Conservation (phyloP, 441 rosid species). For the Omphalea diandra region DNA sequence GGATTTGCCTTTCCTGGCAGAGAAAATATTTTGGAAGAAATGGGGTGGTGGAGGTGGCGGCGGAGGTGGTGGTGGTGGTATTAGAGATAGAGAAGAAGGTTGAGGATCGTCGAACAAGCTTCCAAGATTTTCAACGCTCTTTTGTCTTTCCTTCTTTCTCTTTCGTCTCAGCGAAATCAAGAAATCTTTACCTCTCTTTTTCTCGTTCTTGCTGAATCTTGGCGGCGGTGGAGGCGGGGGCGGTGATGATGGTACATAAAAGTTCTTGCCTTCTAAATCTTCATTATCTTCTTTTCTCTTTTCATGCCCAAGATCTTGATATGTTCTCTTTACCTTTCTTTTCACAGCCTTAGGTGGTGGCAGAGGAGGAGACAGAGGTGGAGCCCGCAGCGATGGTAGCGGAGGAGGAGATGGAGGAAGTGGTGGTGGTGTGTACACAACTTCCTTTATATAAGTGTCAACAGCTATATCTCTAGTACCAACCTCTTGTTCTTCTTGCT, state of each 20-base stretch:
- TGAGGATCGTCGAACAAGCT: constrained; percentile 53
- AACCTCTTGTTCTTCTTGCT: not conserved
- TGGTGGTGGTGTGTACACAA: constrained; percentile 12
- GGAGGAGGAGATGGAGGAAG: constrained; percentile 15
- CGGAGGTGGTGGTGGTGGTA: constrained; percentile 34
- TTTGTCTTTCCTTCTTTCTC: constrained; percentile 70
- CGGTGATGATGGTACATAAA: constrained; percentile 13
- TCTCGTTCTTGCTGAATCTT: constrained; percentile 33
- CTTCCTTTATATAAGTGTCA: no score
- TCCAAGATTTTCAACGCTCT: constrained; percentile 79
- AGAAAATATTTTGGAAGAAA: constrained; percentile 52
- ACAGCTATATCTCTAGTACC: constrained; percentile 10
- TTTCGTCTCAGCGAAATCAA: constrained; percentile 46
- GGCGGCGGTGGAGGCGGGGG: constrained; percentile 39
- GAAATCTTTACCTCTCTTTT: constrained; percentile 66
- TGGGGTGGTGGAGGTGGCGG: constrained; percentile 64
- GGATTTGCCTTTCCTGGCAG: constrained; percentile 51
- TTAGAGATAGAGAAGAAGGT: constrained; percentile 20
- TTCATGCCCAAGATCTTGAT: constrained; percentile 31
- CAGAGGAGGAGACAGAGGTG: constrained; percentile 19
- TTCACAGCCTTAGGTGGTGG: constrained; percentile 34
- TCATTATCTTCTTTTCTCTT: constrained; percentile 18
- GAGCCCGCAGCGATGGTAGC: constrained; percentile 17
- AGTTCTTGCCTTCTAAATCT: constrained; percentile 13
- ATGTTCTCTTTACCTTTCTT: constrained; percentile 46